phyloP scores from a whole-genome alignment of 495 filamentous ascomycete species.

The Hypoxylon perforatum region DNA sequence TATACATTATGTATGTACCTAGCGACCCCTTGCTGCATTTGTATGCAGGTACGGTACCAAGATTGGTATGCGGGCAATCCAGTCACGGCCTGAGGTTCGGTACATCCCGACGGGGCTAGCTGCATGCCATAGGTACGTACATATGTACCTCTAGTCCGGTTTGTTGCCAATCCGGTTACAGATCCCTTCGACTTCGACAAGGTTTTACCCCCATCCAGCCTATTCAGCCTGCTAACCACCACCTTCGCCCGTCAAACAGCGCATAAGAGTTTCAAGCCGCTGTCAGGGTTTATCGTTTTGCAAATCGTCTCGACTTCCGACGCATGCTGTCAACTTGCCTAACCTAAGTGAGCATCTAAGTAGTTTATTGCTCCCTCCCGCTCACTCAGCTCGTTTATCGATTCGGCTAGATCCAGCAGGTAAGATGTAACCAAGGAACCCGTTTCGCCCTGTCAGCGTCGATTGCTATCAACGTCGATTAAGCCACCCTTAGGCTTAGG shows the following conservation, averaged over 20 bases:
- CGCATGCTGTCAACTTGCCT: too few species aligned
- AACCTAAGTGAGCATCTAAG: too few species aligned
- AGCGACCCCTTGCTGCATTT: too few species aligned
- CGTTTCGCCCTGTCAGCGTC: constrained; percentile 3
- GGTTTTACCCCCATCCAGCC: too few species aligned
- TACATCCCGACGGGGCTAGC: constrained; percentile 35
- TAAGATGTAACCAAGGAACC: neutral
- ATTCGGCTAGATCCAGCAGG: constrained; percentile 24
- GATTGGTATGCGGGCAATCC: too few species aligned
- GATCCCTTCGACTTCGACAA: constrained; percentile 25
- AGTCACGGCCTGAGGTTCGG: constrained; percentile 30
- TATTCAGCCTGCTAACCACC: constrained; percentile 21
- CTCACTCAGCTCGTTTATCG: constrained; percentile 16
- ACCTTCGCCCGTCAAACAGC: constrained; percentile 37
- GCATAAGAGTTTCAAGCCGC: constrained; percentile 49
- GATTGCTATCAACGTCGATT: too few species aligned
- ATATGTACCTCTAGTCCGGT: too few species aligned
- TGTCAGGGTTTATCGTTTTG: constrained; percentile 52
- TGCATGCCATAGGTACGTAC: constrained; percentile 25
- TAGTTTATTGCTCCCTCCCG: neutral
- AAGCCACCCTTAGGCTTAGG: neutral
- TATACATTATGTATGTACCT: too few species aligned
- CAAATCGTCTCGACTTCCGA: constrained; percentile 43
- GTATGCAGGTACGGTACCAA: too few species aligned
- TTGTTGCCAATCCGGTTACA: constrained; percentile 49